Evolutionary conservation across 208 protist species (phyloP).

Genomic region (Phytomonas francai): DNA sequence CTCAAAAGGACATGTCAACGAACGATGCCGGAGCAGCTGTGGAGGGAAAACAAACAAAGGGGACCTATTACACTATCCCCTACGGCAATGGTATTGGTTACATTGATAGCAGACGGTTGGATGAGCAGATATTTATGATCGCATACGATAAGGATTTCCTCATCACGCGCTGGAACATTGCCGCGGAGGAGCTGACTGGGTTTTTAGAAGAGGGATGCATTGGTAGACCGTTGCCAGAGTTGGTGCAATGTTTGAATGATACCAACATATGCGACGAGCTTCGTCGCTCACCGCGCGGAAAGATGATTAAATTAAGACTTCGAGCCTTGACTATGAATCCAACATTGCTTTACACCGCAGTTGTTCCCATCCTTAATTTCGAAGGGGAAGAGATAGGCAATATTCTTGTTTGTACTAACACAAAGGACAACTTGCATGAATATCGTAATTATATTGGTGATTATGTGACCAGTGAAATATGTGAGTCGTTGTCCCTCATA

Average conservation of each 20-base stretch:
- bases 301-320: constrained; percentile 71
- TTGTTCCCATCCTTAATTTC: constrained; percentile 54
- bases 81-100: constrained; percentile 61
- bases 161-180: constrained; percentile 83
- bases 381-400: constrained; percentile 50
- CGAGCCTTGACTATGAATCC: constrained; percentile 66
- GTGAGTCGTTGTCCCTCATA: constrained; percentile 32
- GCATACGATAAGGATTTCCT: constrained; percentile 68
- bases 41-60: neutral
- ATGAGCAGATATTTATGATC: constrained; percentile 86
- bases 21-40: neutral
- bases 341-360: constrained; percentile 65
- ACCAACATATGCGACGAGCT: constrained; percentile 40
- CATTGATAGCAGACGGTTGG: constrained; percentile 77
- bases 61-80: constrained; percentile 70
- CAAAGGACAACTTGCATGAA: constrained; percentile 71
- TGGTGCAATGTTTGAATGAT: constrained; percentile 57
- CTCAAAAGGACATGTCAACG: neutral
- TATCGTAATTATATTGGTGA: constrained; percentile 77
- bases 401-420: constrained; percentile 83
- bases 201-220: constrained; percentile 76
- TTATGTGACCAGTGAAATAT: constrained; percentile 55
- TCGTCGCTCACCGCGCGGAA: constrained; percentile 22
- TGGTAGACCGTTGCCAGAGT: constrained; percentile 75
- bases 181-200: constrained; percentile 78